These are phyloP conservation scores for Dioszegia aurantiaca DNA, from an alignment of 768 basidiomycete genomes.

Conservation along the genomic window DNA sequence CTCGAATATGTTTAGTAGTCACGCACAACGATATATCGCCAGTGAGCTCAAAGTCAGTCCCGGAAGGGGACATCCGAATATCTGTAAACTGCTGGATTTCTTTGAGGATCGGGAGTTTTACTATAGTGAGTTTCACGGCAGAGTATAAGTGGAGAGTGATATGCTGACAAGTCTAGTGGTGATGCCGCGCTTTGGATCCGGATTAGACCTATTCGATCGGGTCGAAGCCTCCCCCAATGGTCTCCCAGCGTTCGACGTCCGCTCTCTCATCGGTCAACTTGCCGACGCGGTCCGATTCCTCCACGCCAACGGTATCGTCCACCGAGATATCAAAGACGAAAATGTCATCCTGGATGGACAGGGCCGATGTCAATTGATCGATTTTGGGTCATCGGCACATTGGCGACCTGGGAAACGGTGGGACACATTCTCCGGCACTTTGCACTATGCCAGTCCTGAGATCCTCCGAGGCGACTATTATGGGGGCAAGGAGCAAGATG, in stretches of 20 bases:
- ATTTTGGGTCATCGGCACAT: constrained; percentile 76
- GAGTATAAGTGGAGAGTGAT: background rate
- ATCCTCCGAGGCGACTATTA: constrained; percentile 93
- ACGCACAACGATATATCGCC: constrained; percentile 39
- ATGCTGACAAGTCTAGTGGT: constrained; percentile 57
- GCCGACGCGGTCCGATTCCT: constrained; percentile 85
- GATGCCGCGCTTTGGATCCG: constrained; percentile 64
- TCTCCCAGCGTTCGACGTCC: constrained; percentile 67
- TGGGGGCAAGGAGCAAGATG: constrained; percentile 92
- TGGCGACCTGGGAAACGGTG: constrained; percentile 55
- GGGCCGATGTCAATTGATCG: constrained; percentile 86
- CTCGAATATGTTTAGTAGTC: constrained; percentile 10
- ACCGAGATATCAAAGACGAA: constrained; percentile 98
- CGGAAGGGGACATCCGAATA: constrained; percentile 80
- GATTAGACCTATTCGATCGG: constrained; percentile 83
- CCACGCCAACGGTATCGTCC: constrained; percentile 89
- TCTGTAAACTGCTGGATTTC: constrained; percentile 90
- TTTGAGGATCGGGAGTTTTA: constrained; percentile 97
- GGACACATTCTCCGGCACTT: constrained; percentile 56
- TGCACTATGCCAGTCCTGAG: constrained; percentile 92
- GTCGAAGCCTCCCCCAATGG: constrained; percentile 87
- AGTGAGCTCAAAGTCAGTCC: constrained; percentile 37
- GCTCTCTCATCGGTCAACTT: constrained; percentile 87
- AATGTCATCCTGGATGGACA: constrained; percentile 63
- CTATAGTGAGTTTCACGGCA: constrained; percentile 58